phyloP scores from a whole-genome alignment of 2,329 filamentous ascomycete genomes.

The Bimuria novae-zelandiae region DNA sequence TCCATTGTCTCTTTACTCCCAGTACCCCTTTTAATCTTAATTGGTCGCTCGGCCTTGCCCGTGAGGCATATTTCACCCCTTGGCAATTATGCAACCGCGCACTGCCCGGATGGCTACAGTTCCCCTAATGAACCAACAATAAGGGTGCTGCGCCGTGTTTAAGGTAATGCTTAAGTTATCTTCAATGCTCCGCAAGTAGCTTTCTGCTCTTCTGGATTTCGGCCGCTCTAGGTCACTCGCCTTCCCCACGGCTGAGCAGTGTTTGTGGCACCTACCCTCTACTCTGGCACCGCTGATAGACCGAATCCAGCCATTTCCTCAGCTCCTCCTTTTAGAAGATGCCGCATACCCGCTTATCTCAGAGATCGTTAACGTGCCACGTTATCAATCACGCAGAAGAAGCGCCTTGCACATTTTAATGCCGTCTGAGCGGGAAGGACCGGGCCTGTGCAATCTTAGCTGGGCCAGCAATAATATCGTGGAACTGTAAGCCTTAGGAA shows the following conservation, averaged over 20 bases:
- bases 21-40: constrained; percentile 10
- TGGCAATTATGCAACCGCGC: constrained; percentile 19
- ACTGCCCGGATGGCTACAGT: constrained; percentile 2
- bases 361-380: not conserved
- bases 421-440: not conserved
- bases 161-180: not conserved
- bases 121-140: not conserved
- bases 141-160: not conserved
- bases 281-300: not conserved
- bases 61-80: constrained; percentile 17
- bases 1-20: constrained; percentile 20
- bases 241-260: not conserved
- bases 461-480: not conserved
- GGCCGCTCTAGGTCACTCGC: not conserved
- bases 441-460: not conserved
- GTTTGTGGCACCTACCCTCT: not conserved
- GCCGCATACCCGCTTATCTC: not conserved
- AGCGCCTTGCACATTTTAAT: not conserved
- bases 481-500: constrained; percentile 1
- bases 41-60: constrained; percentile 15
- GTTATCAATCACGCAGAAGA: constrained; percentile 2
- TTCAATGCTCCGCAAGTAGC: not conserved
- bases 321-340: constrained; percentile 1
- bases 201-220: not conserved
- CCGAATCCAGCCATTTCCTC: not conserved